Conservation (phyloP, 805 yeast species). For the Metschnikowia koreensis region DNA sequence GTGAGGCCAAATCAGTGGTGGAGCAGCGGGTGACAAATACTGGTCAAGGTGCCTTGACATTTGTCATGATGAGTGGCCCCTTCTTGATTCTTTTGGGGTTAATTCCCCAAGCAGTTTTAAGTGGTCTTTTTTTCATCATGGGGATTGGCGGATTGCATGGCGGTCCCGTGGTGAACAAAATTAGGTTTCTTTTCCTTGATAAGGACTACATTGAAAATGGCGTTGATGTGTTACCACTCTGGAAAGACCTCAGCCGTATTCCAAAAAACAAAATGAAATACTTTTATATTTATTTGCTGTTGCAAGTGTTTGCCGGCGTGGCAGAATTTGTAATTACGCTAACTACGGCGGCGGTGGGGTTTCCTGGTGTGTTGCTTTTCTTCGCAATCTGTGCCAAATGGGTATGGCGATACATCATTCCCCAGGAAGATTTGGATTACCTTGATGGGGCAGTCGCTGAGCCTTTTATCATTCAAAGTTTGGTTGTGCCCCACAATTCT, state of each 20-base stretch:
- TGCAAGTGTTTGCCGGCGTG: constrained; percentile 67
- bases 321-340: constrained; percentile 83
- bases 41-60: constrained; percentile 75
- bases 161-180: constrained; percentile 60
- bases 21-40: constrained; percentile 89
- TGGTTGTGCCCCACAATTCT: constrained; percentile 18
- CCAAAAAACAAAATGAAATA: constrained; percentile 36
- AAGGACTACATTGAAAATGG: constrained; percentile 34
- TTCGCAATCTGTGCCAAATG: constrained; percentile 62
- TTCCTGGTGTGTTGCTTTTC: constrained; percentile 79
- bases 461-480: constrained; percentile 50
- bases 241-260: constrained; percentile 28
- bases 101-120: constrained; percentile 89
- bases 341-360: constrained; percentile 90
- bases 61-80: constrained; percentile 90
- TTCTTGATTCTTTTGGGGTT: constrained; percentile 73
- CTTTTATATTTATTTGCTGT: constrained; percentile 52
- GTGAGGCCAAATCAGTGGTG: constrained; percentile 56
- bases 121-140: constrained; percentile 93
- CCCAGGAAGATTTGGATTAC: constrained; percentile 53
- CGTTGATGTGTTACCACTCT: constrained; percentile 36
- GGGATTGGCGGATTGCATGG: constrained; percentile 75
- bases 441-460: constrained; percentile 69
- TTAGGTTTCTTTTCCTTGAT: constrained; percentile 65
- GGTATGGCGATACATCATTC: constrained; percentile 62